Conservation (phyloP, 495 filamentous ascomycete genomes). For the Amniculicola lignicola region DNA sequence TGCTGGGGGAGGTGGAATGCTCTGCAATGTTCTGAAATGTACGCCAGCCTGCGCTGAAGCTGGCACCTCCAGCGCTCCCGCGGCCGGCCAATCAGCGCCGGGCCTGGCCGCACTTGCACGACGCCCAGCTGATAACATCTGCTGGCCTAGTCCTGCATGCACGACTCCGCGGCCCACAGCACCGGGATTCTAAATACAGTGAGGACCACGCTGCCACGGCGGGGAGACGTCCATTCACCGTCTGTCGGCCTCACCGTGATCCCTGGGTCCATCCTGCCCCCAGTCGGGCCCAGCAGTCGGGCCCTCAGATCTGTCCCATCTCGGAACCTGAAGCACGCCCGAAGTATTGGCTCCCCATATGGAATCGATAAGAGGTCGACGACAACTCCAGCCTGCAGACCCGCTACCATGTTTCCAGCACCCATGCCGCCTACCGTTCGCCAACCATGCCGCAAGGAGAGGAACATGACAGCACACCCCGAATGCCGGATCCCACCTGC, state of each 20-base stretch:
- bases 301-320: conserved; percentile 10
- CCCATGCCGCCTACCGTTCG: neutral
- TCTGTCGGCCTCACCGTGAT: conserved; percentile 19
- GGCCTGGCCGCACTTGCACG: conserved; percentile 12
- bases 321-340: conserved; percentile 1
- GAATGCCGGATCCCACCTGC: conserved; percentile 21
- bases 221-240: neutral
- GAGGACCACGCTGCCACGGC: neutral
- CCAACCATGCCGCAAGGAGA: conserved; percentile 18
- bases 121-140: conserved; percentile 13
- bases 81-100: conserved; percentile 14
- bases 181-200: conserved; percentile 26
- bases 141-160: conserved; percentile 29
- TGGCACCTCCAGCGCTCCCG: too few species aligned
- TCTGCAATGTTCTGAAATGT: too few species aligned
- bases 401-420: conserved; percentile 3
- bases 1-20: too few species aligned
- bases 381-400: conserved; percentile 10
- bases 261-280: neutral
- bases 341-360: conserved; percentile 16
- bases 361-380: conserved; percentile 15
- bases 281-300: neutral
- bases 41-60: too few species aligned
- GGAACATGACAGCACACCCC: conserved; percentile 6
- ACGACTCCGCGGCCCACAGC: conserved; percentile 25